These are phyloP conservation scores for Lycium barbarum DNA, from an alignment of 257 asterid species.

Conservation along the genomic window DNA sequence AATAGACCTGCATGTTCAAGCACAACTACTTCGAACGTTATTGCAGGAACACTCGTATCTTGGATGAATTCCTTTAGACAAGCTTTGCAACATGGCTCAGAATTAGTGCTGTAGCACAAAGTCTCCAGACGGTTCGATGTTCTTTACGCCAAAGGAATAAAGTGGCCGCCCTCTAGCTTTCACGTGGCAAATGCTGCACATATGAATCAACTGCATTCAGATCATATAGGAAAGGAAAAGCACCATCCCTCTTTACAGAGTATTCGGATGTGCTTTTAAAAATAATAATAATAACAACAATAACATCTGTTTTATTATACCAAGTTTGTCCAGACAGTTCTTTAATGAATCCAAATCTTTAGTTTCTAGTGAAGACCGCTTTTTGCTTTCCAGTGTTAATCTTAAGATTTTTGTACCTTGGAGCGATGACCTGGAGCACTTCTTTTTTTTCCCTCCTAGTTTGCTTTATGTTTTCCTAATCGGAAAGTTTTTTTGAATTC, in stretches of 20 bases:
- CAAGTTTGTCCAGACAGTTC: background rate
- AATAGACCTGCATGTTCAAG: constrained; percentile 39
- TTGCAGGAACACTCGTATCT: background rate
- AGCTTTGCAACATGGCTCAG: constrained; percentile 38
- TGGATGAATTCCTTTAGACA: constrained; percentile 29
- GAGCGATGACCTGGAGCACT: background rate
- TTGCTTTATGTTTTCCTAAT: background rate
- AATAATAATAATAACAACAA: no score
- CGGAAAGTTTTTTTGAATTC: no score
- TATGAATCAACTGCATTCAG: background rate
- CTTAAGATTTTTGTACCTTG: background rate
- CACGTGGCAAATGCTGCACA: constrained; percentile 69
- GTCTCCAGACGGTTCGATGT: constrained; percentile 49
- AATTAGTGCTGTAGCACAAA: constrained; percentile 45
- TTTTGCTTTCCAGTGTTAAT: background rate
- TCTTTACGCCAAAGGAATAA: constrained; percentile 62
- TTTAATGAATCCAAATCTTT: background rate
- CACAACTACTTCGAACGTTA: background rate
- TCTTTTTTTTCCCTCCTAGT: background rate
- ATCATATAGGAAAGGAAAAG: background rate
- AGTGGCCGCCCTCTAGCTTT: constrained; percentile 66
- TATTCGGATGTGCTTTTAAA: no score
- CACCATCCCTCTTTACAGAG: no score
- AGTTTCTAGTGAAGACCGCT: background rate
- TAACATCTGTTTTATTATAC: no score